These are phyloP conservation scores for Flaveria linearis DNA, from an alignment of 129 eudicot genomes.

Conservation along the genomic window DNA sequence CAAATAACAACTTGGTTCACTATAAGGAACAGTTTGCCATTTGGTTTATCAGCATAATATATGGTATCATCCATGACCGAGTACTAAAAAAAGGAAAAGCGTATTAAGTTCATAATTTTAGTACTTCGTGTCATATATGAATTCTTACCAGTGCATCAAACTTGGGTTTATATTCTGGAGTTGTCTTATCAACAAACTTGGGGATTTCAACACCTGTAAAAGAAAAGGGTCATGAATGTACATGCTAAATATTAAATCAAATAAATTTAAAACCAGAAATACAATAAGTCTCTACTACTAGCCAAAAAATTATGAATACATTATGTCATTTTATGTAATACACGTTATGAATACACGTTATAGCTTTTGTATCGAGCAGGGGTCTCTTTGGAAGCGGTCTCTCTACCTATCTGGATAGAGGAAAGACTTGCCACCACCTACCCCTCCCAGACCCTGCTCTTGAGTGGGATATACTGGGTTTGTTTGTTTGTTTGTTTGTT, in stretches of 20 bases:
- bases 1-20: background rate
- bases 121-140: background rate
- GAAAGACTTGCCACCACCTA: too few relatives aligned
- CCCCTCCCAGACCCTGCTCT: too few relatives aligned
- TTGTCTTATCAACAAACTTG: constrained; percentile 78
- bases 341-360: too few relatives aligned
- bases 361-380: too few relatives aligned
- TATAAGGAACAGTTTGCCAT: background rate
- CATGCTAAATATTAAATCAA: background rate
- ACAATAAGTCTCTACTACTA: background rate
- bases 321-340: background rate
- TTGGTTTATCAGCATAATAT: background rate
- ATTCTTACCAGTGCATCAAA: constrained; percentile 71
- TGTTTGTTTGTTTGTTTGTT: too few relatives aligned
- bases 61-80: background rate
- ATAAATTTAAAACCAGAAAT: background rate
- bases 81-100: background rate
- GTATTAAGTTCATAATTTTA: background rate
- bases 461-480: too few relatives aligned
- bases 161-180: constrained; percentile 83
- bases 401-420: too few relatives aligned
- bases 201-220: constrained; percentile 73
- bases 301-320: background rate
- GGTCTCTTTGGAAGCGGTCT: too few relatives aligned
- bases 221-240: background rate